Evolutionary conservation across 2,329 filamentous ascomycete species (phyloP).

Genomic region (Xylaria sp.): DNA sequence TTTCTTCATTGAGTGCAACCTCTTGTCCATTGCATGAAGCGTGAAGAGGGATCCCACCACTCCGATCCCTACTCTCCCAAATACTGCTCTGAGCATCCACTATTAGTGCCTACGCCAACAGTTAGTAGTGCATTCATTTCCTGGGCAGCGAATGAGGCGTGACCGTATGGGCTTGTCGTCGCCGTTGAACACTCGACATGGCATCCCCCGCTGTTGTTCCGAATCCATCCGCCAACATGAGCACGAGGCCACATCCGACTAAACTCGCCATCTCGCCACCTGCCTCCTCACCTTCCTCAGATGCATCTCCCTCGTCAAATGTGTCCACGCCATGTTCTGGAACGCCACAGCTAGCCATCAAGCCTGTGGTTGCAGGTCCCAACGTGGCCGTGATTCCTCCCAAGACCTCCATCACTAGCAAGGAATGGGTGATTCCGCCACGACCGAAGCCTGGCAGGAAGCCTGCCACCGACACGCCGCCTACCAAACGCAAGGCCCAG

Average conservation of each 20-base stretch:
- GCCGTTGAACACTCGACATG: constrained; percentile 26
- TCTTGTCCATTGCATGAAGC: background rate
- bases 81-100: background rate
- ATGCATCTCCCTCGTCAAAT: constrained; percentile 36
- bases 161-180: background rate
- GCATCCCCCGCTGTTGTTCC: constrained; percentile 32
- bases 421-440: constrained; percentile 85
- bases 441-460: constrained; percentile 90
- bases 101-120: no score
- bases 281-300: constrained; percentile 38
- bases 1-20: background rate
- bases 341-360: constrained; percentile 38
- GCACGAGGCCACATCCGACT: constrained; percentile 32
- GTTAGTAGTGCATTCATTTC: no score
- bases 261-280: constrained; percentile 41
- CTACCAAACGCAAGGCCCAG: constrained; percentile 92
- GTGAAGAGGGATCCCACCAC: background rate
- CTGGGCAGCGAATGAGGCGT: background rate
- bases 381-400: constrained; percentile 54
- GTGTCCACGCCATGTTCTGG: constrained; percentile 37
- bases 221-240: constrained; percentile 26
- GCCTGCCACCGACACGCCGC: constrained; percentile 89
- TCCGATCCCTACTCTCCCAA: background rate
- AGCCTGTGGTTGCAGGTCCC: constrained; percentile 37
- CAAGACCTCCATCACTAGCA: constrained; percentile 71